A percentile compares a stretch with the other conserved stretches of the same genome.
These are phyloP conservation scores for Citrus medica DNA, from an alignment of 345 rosid genomes.

Conservation along the genomic window DNA sequence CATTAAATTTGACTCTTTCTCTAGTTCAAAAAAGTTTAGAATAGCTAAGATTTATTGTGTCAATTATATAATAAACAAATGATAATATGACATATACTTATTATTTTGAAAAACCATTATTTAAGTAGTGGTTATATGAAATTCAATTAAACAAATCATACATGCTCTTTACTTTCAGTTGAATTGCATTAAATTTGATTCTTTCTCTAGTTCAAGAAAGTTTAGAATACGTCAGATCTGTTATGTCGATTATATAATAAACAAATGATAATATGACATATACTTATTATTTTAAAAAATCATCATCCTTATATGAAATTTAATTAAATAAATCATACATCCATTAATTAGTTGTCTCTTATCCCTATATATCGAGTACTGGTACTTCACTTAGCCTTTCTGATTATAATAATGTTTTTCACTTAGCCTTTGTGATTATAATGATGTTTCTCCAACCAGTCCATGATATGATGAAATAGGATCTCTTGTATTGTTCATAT, in stretches of 20 bases:
- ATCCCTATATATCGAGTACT: neutral
- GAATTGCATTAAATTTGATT: conserved; percentile 8
- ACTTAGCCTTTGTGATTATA: neutral
- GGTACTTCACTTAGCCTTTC: neutral
- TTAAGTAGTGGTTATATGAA: too few species aligned
- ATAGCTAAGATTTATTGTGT: accelerated
- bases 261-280: too few species aligned
- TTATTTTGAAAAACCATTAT: too few species aligned
- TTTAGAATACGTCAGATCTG: accelerated
- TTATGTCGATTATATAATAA: too few species aligned
- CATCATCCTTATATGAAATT: too few species aligned
- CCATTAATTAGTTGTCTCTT: too few species aligned
- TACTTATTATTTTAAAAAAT: too few species aligned
- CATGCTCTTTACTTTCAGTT: neutral
- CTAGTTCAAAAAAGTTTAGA: neutral
- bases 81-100: too few species aligned
- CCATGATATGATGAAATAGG: neutral
- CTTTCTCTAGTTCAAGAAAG: neutral
- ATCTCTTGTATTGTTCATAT: neutral
- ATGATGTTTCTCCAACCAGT: conserved; percentile 4
- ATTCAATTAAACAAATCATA: too few species aligned
- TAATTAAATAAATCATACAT: too few species aligned
- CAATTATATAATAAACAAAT: too few species aligned
- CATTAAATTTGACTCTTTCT: conserved; percentile 4
- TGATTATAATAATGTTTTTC: too few species aligned